Evolutionary conservation across 352 stramenopile species (phyloP).

Genomic region (Elongisporangium senticosum): DNA sequence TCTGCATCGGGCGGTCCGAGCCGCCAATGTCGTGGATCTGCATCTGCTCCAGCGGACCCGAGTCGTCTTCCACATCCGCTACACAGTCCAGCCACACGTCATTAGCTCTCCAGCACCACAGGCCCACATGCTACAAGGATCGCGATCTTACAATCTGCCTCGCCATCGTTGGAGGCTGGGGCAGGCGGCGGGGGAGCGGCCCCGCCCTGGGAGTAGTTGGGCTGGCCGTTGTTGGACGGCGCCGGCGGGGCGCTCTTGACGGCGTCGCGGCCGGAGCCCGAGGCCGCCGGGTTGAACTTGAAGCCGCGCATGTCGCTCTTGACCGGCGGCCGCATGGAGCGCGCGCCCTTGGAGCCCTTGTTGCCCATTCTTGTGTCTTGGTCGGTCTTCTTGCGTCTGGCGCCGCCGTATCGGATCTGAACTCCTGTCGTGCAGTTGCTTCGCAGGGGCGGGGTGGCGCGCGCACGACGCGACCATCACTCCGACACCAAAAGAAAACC

Average conservation of each 20-base stretch:
- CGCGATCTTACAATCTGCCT: background rate
- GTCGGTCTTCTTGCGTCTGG: background rate
- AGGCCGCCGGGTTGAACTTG: slow-evolving; percentile 55
- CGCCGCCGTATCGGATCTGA: background rate
- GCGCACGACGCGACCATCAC: background rate
- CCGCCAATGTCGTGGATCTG: slow-evolving; percentile 79
- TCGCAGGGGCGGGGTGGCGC: background rate
- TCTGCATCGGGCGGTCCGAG: slow-evolving; percentile 49
- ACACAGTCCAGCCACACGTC: slow-evolving; percentile 10
- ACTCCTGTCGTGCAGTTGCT: slow-evolving; percentile 2
- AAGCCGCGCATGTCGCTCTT: slow-evolving; percentile 83
- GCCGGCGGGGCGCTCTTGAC: slow-evolving; percentile 70
- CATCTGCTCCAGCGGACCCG: slow-evolving; percentile 74
- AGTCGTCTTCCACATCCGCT: slow-evolving; percentile 79
- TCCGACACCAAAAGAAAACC: background rate
- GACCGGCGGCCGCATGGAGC: slow-evolving; percentile 59
- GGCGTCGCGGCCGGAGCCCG: slow-evolving; percentile 42
- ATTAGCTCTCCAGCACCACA: background rate
- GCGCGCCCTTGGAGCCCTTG: slow-evolving; percentile 76
- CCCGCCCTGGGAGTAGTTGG: slow-evolving; percentile 17
- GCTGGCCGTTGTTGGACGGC: slow-evolving; percentile 25
- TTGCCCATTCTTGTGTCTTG: slow-evolving; percentile 54
- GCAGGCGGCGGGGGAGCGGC: slow-evolving; percentile 17
- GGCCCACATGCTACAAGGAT: background rate
- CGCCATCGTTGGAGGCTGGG: slow-evolving; percentile 2